Evolutionary conservation across 2,329 filamentous ascomycete species (phyloP).

Genomic region (Bretziella fagacearum): DNA sequence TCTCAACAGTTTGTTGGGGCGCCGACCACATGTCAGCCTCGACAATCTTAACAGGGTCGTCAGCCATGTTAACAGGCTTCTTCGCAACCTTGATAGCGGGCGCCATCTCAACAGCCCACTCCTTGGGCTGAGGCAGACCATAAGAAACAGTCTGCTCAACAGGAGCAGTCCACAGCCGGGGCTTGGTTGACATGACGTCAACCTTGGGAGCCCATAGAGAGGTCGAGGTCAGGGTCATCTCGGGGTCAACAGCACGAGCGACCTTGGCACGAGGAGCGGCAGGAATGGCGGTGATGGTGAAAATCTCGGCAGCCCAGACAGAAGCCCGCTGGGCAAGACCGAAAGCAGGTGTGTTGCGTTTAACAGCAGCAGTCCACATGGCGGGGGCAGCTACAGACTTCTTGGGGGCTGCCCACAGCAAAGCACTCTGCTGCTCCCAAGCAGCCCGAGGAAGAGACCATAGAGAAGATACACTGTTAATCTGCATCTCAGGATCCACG

Average conservation of each 20-base stretch:
- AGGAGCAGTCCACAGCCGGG: slow-evolving; percentile 5
- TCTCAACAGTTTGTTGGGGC: slow-evolving; percentile 3
- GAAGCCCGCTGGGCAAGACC: slow-evolving; percentile 9
- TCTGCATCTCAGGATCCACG: slow-evolving; percentile 6
- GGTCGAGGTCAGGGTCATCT: slow-evolving; percentile 6
- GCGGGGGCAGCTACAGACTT: not conserved
- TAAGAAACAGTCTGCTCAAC: not conserved
- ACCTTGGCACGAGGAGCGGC: slow-evolving; percentile 5
- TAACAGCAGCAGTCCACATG: not conserved
- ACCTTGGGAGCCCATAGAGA: slow-evolving; percentile 9
- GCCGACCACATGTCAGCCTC: slow-evolving; percentile 22
- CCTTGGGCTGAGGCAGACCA: slow-evolving; percentile 21
- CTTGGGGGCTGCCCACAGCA: slow-evolving; percentile 6
- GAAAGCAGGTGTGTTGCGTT: not conserved
- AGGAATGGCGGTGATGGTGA: not conserved
- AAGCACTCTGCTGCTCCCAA: slow-evolving; percentile 18
- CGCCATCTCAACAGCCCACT: not conserved
- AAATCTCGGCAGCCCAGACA: slow-evolving; percentile 12
- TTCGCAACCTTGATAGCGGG: not conserved
- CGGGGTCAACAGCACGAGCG: not conserved
- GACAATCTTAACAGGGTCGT: not conserved
- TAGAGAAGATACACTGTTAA: slow-evolving; percentile 3
- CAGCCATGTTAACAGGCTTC: not conserved
- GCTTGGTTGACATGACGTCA: not conserved
- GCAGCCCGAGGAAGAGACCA: slow-evolving; percentile 1